Conservation (phyloP, 208 protist genomes). For the Tritrichomonas musculus region DNA sequence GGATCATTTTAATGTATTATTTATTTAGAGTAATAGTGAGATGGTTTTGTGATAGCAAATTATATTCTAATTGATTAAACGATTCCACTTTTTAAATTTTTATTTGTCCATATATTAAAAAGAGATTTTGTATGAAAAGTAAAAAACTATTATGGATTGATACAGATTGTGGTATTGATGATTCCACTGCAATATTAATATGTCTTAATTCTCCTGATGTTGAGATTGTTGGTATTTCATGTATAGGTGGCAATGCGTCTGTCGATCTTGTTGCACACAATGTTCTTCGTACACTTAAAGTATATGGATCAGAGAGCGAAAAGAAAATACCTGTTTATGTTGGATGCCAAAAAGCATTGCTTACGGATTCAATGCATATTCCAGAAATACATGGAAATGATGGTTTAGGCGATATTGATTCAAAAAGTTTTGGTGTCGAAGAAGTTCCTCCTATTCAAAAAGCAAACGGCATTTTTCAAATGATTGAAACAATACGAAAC, state of each 20-base stretch:
- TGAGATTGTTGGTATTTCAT: slow-evolving; percentile 24
- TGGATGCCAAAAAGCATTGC: not conserved
- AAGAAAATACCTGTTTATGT: not conserved
- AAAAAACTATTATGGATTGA: not conserved
- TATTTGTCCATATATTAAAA: no score
- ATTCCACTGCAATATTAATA: not conserved
- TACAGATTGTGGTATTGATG: slow-evolving; percentile 21
- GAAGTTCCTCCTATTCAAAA: not conserved
- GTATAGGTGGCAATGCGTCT: not conserved
- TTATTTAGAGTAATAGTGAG: no score
- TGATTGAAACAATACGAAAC: not conserved
- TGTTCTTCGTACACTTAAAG: not conserved
- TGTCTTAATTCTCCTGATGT: not conserved
- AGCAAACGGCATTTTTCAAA: not conserved
- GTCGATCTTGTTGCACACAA: not conserved
- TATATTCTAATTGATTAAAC: no score
- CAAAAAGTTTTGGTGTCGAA: not conserved
- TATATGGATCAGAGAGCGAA: not conserved
- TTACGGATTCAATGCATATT: not conserved
- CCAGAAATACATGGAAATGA: not conserved
- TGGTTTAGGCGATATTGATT: not conserved
- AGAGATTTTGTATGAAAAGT: no score
- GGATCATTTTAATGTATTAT: no score
- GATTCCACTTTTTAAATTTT: no score
- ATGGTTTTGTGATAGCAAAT: no score